These are phyloP conservation scores for Bipolaris cookei DNA, from an alignment of 2,329 filamentous ascomycete genomes.

Conservation along the genomic window DNA sequence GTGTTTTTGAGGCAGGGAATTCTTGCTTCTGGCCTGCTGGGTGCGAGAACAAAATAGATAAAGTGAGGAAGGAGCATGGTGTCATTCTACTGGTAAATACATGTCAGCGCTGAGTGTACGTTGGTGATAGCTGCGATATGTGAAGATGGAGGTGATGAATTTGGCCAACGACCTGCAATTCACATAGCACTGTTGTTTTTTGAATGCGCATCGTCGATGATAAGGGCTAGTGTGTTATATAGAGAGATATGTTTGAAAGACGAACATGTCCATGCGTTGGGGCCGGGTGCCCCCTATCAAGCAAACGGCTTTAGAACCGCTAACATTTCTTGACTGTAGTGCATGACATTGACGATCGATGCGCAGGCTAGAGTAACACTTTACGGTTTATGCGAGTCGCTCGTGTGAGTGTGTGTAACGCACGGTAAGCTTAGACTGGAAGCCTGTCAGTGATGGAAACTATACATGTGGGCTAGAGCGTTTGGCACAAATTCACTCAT, in stretches of 20 bases:
- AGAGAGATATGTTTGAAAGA: slow-evolving; percentile 9
- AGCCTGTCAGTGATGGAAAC: neutral
- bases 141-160: slow-evolving; percentile 23
- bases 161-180: slow-evolving; percentile 14
- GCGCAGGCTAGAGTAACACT: no score
- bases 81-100: neutral
- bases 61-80: neutral
- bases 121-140: slow-evolving; percentile 8
- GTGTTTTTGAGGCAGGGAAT: neutral
- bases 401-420: neutral
- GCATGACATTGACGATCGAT: neutral
- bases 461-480: neutral
- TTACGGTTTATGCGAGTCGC: neutral
- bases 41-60: neutral
- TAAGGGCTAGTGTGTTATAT: neutral
- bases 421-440: neutral
- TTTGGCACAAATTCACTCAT: slow-evolving; percentile 3
- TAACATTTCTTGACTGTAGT: neutral
- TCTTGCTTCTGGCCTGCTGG: neutral
- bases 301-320: neutral
- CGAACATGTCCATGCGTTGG: slow-evolving; percentile 12
- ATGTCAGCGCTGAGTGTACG: neutral
- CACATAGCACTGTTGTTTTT: neutral
- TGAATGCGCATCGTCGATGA: neutral
- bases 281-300: neutral